These are phyloP conservation scores for Stephania cephalantha DNA, from an alignment of 164 flowering plant species.

Conservation along the genomic window DNA sequence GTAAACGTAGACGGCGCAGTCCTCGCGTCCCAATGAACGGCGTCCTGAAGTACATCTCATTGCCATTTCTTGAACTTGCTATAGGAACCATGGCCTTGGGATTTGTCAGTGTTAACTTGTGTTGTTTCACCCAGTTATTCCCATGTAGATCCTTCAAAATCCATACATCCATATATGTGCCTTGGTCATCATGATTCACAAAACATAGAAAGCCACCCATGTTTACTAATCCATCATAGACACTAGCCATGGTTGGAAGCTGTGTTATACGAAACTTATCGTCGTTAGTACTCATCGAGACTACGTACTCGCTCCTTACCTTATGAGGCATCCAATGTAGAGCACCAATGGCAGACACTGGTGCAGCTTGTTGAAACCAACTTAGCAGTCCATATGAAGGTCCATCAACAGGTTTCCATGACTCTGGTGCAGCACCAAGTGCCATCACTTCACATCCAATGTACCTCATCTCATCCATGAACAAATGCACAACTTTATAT, in stretches of 20 bases:
- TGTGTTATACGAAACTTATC: constrained; percentile 32
- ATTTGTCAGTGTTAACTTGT: constrained; percentile 15
- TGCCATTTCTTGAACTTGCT: constrained; percentile 13
- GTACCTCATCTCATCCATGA: constrained; percentile 22
- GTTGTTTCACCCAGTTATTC: constrained; percentile 23
- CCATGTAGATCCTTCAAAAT: constrained; percentile 23
- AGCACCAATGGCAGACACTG: constrained; percentile 35
- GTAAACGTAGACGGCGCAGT: constrained; percentile 21
- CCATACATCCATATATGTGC: constrained; percentile 27
- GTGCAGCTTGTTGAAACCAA: constrained; percentile 19
- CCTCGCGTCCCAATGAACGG: constrained; percentile 9
- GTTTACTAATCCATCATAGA: constrained; percentile 29
- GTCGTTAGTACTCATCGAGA: constrained; percentile 30
- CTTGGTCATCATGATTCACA: constrained; percentile 19
- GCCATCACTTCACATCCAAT: constrained; percentile 34
- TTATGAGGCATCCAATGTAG: constrained; percentile 38
- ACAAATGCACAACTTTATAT: constrained; percentile 47
- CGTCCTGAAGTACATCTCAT: constrained; percentile 20
- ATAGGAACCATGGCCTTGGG: constrained; percentile 26
- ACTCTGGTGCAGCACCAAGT: constrained; percentile 15
- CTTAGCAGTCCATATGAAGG: constrained; percentile 27
- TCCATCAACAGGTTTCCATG: constrained; percentile 42
- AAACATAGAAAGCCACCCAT: constrained; percentile 29
- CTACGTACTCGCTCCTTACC: constrained; percentile 23
- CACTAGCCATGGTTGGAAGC: constrained; percentile 24